Base-by-base conservation (phyloP, 2,329 filamentous ascomycete species). In the Ambrosiella beaveri region DNA sequence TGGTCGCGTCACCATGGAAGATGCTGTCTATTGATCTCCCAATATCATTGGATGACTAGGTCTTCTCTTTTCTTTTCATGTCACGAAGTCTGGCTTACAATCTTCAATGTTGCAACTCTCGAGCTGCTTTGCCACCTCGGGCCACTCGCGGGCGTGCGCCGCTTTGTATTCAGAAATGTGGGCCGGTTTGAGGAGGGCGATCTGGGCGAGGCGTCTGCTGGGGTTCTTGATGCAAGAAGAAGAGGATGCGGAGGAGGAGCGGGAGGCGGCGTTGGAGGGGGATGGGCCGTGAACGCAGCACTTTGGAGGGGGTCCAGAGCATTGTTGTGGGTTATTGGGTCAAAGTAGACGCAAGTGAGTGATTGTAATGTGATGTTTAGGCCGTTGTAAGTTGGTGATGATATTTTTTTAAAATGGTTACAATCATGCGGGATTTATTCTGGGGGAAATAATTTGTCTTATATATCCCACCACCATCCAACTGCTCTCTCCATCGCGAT, bases 101-200 rank as follows among this genome's bases (percentile, higher is more conserved):
- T 91, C 86, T 61, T 75, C 71, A 60, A 91, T 86, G 63, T 85
- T 85, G 67, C 82, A 86, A 45, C 82, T 79, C 66, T 82, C 81
- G 65, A 91, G 89, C 70, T 88, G 84, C 67, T 80, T 75, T 39
- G 87, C 70, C 0, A 93, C 85, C 64, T 86, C 84, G 5, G 85
- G 85, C 86, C 86, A 91, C 0, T 88, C 84, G 3, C 75, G 76
- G 6, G 80, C 81, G 66, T 90, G 86, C 62, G 80, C 82, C 64
- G 82, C 76, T 68, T 87, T 89, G 72, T 90, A 91, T 63, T 81
- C 77, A 19, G 77, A 76, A 12, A 85, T 71, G 61, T 73, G 77
- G 62, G 84, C 79, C 11, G 80, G 79, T 69, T 82, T 85, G 58
- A 91, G 76, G 66, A 80, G 82, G 57, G 90, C 75, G 63, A 88